Evolutionary conservation across 257 asterid species (phyloP).

Genomic region (Solanum bulbocastanum): DNA sequence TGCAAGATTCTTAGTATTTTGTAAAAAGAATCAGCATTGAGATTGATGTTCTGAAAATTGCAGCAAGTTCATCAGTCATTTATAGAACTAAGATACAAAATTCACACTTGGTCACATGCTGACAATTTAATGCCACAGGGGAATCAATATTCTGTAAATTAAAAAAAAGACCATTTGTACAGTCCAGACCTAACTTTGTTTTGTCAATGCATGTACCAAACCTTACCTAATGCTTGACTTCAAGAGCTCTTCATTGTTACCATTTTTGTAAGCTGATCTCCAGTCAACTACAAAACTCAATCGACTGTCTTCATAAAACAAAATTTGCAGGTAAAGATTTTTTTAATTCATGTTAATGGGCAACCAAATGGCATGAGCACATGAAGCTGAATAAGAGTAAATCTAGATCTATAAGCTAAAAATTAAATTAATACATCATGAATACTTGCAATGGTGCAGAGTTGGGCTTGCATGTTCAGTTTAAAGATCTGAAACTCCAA

Average conservation of each 20-base stretch:
- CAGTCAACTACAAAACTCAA: background rate
- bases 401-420: background rate
- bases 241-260: background rate
- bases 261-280: background rate
- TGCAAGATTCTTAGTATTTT: constrained; percentile 39
- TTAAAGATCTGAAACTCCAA: background rate
- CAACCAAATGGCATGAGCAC: background rate
- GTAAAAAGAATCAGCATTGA: background rate
- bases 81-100: background rate
- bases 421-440: background rate
- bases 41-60: background rate
- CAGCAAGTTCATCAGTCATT: background rate
- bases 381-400: background rate
- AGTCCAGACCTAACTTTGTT: background rate
- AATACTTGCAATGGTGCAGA: background rate
- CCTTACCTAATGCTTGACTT: background rate
- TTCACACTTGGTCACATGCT: background rate
- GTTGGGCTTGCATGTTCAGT: background rate
- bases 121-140: background rate
- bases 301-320: background rate
- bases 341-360: background rate
- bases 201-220: background rate
- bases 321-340: background rate
- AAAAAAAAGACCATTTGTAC: background rate
- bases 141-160: background rate